Evolutionary conservation across 768 basidiomycete species (phyloP).

Genomic region (Termitomyces sp.): DNA sequence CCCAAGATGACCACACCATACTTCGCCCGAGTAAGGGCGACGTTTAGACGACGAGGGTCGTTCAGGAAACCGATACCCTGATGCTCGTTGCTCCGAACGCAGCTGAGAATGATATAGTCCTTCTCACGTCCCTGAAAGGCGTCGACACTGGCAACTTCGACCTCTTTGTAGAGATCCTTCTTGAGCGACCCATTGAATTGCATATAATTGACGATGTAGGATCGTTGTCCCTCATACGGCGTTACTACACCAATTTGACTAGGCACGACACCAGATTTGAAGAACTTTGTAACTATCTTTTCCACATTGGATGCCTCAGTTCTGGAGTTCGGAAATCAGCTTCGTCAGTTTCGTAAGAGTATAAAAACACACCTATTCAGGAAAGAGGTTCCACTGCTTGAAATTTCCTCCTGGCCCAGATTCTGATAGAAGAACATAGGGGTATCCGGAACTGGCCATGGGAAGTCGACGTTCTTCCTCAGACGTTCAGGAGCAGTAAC

Average conservation of each 20-base stretch:
- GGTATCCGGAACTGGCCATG: slow-evolving; percentile 95
- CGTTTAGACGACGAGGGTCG: slow-evolving; percentile 93
- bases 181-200: slow-evolving; percentile 99
- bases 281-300: slow-evolving; percentile 99
- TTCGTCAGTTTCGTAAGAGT: neutral
- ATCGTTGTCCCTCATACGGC: slow-evolving; percentile 97
- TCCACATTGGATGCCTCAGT: slow-evolving; percentile 99
- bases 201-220: slow-evolving; percentile 99
- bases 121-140: slow-evolving; percentile 99
- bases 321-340: slow-evolving; percentile 31
- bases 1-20: slow-evolving; percentile 99
- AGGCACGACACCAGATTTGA: slow-evolving; percentile 97
- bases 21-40: slow-evolving; percentile 94
- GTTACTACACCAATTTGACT: slow-evolving; percentile 97
- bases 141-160: slow-evolving; percentile 97
- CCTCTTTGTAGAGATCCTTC: slow-evolving; percentile 99
- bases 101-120: slow-evolving; percentile 98
- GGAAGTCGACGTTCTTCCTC: slow-evolving; percentile 98
- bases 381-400: slow-evolving; percentile 97
- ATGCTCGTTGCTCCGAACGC: slow-evolving; percentile 97
- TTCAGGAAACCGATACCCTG: slow-evolving; percentile 99
- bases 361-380: slow-evolving; percentile 71
- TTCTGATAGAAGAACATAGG: slow-evolving; percentile 99
- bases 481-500: slow-evolving; percentile 97
- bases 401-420: slow-evolving; percentile 97